Conservation (phyloP, 768 basidiomycete genomes). For the Pulveroboletus sp. region DNA sequence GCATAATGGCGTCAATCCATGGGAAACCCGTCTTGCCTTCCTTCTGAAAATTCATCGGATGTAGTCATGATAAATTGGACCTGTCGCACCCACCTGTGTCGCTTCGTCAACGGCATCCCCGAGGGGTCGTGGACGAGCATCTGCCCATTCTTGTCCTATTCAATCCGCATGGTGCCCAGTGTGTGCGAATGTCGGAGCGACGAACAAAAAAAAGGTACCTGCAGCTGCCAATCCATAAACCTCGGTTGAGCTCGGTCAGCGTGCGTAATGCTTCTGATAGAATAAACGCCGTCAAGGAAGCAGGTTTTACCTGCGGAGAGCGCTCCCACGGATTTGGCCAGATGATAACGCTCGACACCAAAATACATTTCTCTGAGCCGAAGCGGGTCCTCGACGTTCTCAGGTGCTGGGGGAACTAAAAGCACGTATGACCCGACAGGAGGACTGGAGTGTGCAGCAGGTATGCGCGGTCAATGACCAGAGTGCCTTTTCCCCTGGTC, state of each 20-base stretch:
- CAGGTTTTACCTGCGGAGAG: constrained; percentile 8
- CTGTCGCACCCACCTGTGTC: constrained; percentile 9
- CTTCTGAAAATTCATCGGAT: not conserved
- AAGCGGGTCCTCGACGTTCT: constrained; percentile 5
- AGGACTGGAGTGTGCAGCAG: not conserved
- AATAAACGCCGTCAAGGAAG: constrained; percentile 1
- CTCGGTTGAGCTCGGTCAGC: constrained; percentile 1
- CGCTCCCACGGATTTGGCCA: constrained; percentile 21
- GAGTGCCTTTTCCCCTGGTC: not conserved
- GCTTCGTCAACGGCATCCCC: constrained; percentile 12
- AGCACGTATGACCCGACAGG: constrained; percentile 2
- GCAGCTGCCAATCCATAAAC: constrained; percentile 3
- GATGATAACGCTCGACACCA: constrained; percentile 1
- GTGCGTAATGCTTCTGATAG: constrained; percentile 2
- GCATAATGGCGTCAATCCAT: constrained; percentile 23
- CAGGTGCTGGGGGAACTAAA: constrained; percentile 2
- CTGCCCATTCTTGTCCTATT: not conserved
- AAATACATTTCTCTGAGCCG: constrained; percentile 7
- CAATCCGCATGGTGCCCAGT: not conserved
- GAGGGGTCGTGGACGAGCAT: constrained; percentile 14
- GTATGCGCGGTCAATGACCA: constrained; percentile 12
- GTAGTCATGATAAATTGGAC: not conserved
- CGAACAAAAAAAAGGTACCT: constrained; percentile 1
- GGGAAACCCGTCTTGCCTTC: constrained; percentile 7
- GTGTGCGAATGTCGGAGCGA: not conserved